Percentiles rank a stretch among this genome's conserved stretches.
Conservation (phyloP, 1,139 yeast species). For the Candida freyschussii region DNA sequence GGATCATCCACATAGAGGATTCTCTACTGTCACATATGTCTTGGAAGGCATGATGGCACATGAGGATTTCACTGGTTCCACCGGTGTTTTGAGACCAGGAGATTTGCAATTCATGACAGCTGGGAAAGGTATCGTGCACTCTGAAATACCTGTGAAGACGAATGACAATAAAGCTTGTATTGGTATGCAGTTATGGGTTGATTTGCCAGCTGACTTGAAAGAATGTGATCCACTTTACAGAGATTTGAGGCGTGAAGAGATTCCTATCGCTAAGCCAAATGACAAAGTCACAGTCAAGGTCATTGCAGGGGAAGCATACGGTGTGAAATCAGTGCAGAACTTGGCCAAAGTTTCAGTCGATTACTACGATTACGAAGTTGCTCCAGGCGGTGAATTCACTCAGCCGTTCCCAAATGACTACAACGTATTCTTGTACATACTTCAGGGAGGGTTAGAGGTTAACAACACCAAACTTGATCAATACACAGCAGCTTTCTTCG, state of each 20-base stretch:
- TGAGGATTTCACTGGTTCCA: constrained; percentile 85
- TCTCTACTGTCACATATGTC: constrained; percentile 79
- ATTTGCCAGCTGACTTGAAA: constrained; percentile 68
- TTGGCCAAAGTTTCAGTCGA: constrained; percentile 83
- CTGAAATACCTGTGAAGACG: constrained; percentile 75
- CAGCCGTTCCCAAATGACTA: constrained; percentile 60
- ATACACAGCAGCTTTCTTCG: constrained; percentile 57
- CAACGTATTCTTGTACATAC: constrained; percentile 69
- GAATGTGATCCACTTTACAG: constrained; percentile 74
- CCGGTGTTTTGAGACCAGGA: constrained; percentile 75
- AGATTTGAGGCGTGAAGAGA: constrained; percentile 66
- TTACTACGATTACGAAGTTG: constrained; percentile 62
- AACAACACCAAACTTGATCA: constrained; percentile 41
- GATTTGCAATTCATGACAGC: constrained; percentile 96
- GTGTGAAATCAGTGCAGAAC: constrained; percentile 66
- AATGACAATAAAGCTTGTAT: constrained; percentile 52
- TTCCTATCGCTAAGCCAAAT: constrained; percentile 63
- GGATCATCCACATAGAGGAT: constrained; percentile 91
- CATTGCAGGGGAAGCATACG: constrained; percentile 74
- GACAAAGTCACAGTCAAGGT: constrained; percentile 68
- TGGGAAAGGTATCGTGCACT: constrained; percentile 82
- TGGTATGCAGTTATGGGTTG: constrained; percentile 92
- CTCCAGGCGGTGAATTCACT: constrained; percentile 62
- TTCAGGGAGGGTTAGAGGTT: constrained; percentile 57
- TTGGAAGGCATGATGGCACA: constrained; percentile 78